Percentiles rank a stretch among this genome's conserved stretches.
These are phyloP conservation scores for Thalassiosira pacifica DNA, from an alignment of 352 stramenopile genomes.

Conservation along the genomic window DNA sequence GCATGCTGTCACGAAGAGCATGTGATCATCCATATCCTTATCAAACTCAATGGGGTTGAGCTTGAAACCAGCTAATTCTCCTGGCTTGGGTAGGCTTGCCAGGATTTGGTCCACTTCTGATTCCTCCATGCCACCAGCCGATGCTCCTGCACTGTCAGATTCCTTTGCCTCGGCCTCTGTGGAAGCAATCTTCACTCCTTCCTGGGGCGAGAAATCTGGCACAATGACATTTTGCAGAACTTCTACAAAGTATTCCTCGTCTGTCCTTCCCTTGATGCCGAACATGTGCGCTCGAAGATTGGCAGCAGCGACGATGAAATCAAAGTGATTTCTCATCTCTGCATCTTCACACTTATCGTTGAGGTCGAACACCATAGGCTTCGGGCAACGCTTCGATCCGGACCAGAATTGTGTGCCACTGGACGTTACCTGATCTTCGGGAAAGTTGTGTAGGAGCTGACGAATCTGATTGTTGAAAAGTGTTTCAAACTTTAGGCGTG, in stretches of 20 bases:
- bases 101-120: constrained; percentile 90
- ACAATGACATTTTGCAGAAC: constrained; percentile 91
- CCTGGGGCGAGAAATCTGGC: constrained; percentile 92
- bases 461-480: constrained; percentile 98
- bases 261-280: constrained; percentile 90
- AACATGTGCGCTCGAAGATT: constrained; percentile 96
- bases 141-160: constrained; percentile 53
- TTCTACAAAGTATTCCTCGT: constrained; percentile 88
- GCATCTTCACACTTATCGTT: constrained; percentile 89
- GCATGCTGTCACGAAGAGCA: constrained; percentile 96
- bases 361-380: constrained; percentile 92
- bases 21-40: constrained; percentile 98
- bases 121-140: constrained; percentile 64
- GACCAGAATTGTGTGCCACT: constrained; percentile 99
- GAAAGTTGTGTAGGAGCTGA: constrained; percentile 98
- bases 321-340: constrained; percentile 90
- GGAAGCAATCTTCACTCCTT: constrained; percentile 97
- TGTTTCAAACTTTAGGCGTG: constrained; percentile 97
- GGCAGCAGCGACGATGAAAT: constrained; percentile 95
- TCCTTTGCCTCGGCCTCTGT: constrained; percentile 98
- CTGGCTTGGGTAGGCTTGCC: constrained; percentile 89
- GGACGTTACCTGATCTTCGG: constrained; percentile 95
- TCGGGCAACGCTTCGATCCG: constrained; percentile 93
- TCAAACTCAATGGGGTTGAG: constrained; percentile 97
- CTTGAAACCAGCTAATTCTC: constrained; percentile 90